phyloP scores from a whole-genome alignment of 73 alveolate species.

The Halteria grandinella region DNA sequence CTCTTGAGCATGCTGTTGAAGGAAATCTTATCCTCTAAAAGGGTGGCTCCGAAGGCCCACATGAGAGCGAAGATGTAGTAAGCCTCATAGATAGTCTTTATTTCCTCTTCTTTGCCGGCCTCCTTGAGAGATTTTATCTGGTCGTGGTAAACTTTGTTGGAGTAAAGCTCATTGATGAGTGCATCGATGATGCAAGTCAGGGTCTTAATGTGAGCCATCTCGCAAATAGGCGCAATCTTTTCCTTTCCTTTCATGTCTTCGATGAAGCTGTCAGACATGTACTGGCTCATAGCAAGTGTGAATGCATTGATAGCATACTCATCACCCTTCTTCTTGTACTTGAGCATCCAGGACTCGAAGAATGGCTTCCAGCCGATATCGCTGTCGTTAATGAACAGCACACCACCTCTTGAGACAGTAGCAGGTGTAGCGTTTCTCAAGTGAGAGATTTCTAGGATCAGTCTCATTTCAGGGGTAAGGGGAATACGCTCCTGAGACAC shows the following conservation, averaged over 20 bases:
- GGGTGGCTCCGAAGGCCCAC: slow-evolving; percentile 98
- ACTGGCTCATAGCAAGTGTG: slow-evolving; percentile 73
- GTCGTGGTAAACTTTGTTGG: slow-evolving; percentile 63
- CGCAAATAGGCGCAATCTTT: slow-evolving; percentile 85
- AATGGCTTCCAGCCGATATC: slow-evolving; percentile 99
- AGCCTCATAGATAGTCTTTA: slow-evolving; percentile 91
- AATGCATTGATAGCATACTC: slow-evolving; percentile 90
- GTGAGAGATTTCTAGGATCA: slow-evolving; percentile 96
- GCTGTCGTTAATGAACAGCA: slow-evolving; percentile 98
- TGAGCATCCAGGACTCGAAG: slow-evolving; percentile 99
- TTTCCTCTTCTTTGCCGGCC: slow-evolving; percentile 71
- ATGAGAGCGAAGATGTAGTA: slow-evolving; percentile 92
- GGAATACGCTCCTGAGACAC: slow-evolving; percentile 99
- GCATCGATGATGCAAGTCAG: slow-evolving; percentile 87
- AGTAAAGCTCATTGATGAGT: slow-evolving; percentile 62
- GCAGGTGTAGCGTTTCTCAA: slow-evolving; percentile 99
- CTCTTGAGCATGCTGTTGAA: slow-evolving; percentile 87
- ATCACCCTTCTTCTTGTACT: slow-evolving; percentile 74
- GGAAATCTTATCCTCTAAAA: slow-evolving; percentile 88
- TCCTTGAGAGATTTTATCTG: slow-evolving; percentile 54
- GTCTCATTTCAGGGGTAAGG: slow-evolving; percentile 98
- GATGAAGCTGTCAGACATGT: slow-evolving; percentile 54
- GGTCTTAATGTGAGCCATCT: slow-evolving; percentile 77
- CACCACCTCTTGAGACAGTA: slow-evolving; percentile 99
- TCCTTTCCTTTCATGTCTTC: slow-evolving; percentile 71